Base-by-base conservation (phyloP, 2,329 filamentous ascomycete genomes). In the Tolypocladium pustulatum region DNA sequence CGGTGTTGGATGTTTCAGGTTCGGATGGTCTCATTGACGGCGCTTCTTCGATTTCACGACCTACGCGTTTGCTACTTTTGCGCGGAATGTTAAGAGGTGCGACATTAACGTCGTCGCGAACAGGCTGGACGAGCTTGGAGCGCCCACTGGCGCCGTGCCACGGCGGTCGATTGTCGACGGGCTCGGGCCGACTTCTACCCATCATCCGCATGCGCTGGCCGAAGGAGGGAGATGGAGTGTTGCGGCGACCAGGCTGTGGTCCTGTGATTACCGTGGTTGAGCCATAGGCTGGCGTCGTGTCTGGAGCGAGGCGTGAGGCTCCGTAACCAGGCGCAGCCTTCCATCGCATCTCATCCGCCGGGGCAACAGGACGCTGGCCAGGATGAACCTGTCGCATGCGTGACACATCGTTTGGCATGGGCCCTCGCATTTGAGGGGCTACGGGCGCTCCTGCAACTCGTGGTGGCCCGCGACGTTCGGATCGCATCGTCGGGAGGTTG, bases 71-170 rank as follows among this genome's bases (percentile, higher is more conserved):
- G 66, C 71, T 76, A 65, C 72, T 79, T 68, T 76, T 83, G 49
- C 74, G 75, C 20, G 81, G 79, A 58, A 87, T 75, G 61, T 73
- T 79, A 49, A 88, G 71, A n/a, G 84, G 82, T 59, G 80, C 73
- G 17, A 79, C 80, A 60, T 76, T 73, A 49, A 74, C 75, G 40
- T 83, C 82, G 67, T 90, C 86, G 66, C 77, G 80, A 41, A 90
- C 80, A 4, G 87, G 85, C 52, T 80, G 79, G 38, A 89, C 80
- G 58, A 90, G 77, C 40, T 81, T 76, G 49, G 80, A 79, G 63
- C 88, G 82, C 34, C 89, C 89, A 68, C 85, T 90, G 41, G 85
- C 84, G 22, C 88, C 88, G 65, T 85, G 86, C 89, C 89, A 91
- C 59, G 85, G 78, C 6, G 85, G 83, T 27, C 78, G 76, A 56